Percentiles rank a stretch among this genome's conserved stretches.
These are phyloP conservation scores for Rasamsonia emersonii DNA, from an alignment of 2,329 filamentous ascomycete species.

Conservation along the genomic window DNA sequence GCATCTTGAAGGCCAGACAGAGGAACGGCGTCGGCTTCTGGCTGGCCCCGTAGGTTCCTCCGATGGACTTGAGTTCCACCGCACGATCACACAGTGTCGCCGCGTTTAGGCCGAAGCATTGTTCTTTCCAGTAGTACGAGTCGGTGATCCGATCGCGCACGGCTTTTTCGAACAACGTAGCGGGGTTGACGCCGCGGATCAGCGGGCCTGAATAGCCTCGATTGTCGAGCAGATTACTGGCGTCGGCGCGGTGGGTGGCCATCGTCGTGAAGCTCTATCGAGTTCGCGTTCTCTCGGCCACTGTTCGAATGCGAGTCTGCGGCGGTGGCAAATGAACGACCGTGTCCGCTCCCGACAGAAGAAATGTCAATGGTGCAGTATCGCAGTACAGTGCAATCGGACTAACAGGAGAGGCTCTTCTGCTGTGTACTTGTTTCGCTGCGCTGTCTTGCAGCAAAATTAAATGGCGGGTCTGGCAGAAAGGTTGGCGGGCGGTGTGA, in stretches of 20 bases:
- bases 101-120: constrained; percentile 89
- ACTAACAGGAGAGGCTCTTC: too few species aligned
- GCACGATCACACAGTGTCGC: constrained; percentile 79
- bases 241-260: constrained; percentile 65
- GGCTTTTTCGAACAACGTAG: constrained; percentile 91
- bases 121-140: constrained; percentile 96
- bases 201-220: constrained; percentile 69
- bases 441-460: too few species aligned
- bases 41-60: constrained; percentile 74
- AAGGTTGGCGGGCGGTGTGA: too few species aligned
- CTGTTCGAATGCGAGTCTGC: too few species aligned
- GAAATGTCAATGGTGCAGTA: too few species aligned
- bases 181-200: constrained; percentile 84
- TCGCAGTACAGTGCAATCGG: too few species aligned
- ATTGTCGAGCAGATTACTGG: constrained; percentile 71
- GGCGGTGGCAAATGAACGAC: too few species aligned
- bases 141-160: constrained; percentile 93
- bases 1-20: constrained; percentile 87
- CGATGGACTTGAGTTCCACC: constrained; percentile 72
- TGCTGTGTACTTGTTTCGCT: too few species aligned
- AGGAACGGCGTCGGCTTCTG: constrained; percentile 87
- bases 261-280: too few species aligned
- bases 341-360: too few species aligned
- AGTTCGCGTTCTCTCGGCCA: too few species aligned
- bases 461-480: too few species aligned